Evolutionary conservation across 805 yeast genomes (phyloP), one percentile per base, ranked within the genome.

Genomic region (Lachancea fermentati): DNA sequence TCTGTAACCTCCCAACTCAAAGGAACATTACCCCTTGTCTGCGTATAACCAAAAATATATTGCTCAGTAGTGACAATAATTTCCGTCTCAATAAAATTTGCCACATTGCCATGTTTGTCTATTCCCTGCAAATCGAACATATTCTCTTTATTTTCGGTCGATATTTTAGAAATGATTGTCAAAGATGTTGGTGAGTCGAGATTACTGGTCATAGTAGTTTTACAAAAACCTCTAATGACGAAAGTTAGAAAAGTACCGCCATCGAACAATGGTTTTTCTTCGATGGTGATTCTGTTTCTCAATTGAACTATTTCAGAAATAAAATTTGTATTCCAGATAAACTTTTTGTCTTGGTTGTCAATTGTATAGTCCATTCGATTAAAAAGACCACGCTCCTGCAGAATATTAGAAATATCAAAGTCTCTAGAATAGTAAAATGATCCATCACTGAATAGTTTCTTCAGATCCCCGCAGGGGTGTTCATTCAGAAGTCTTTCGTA

Each of bases 51-150:
- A 52, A 80, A 83, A 65, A 70, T 62, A 63, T 73, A 59, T 4
- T 47, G 47, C 33, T 67, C 65, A 32, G 70, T 67, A 54, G 78
- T 73, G 43, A 80, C 71, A 15, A 93, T 78, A 14, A 87, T 71
- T 55, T 93, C 99, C 0, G 96, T 84, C 55, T 88, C 97, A 24
- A 87, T 85, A 55, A 81, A 87, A 59, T 86, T 88, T 32, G 97
- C 89, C 18, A 89, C 95, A 54, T 84, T 74, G 1, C 98, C 98
- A 46, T 84, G 83, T 51, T 85, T 96, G 60, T 88, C 96, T 17
- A 88, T 78, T 19, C 97, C 97, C 47, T 91, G 73, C 5, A 86
- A 80, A 49, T 84, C 85, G 57, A 81, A 85, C 28, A 95, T 70
- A 2, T 95, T 85, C 12, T 95, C 95, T 2, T 93, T 93, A 36